Evolutionary conservation across 768 basidiomycete genomes (phyloP).

Genomic region (Xanthoconium stramineum): DNA sequence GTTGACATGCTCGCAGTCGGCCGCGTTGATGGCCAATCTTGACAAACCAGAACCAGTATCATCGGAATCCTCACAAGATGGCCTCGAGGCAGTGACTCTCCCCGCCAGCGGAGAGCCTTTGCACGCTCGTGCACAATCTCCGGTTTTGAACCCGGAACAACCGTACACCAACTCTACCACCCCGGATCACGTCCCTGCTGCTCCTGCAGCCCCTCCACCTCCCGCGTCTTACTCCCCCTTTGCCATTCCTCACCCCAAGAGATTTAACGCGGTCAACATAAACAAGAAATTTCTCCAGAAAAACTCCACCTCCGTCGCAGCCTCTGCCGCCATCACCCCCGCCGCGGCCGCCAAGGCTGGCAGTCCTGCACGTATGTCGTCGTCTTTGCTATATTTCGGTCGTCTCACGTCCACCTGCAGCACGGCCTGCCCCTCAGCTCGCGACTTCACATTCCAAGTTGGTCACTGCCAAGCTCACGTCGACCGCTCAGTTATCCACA

Average conservation of each 20-base stretch:
- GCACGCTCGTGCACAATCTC: conserved; percentile 17
- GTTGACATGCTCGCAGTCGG: conserved; percentile 19
- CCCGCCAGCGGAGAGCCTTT: neutral
- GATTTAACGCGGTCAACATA: conserved; percentile 86
- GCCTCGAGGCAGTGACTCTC: conserved; percentile 4
- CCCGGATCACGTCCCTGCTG: conserved; percentile 17
- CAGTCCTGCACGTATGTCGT: conserved; percentile 49
- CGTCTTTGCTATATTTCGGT: neutral
- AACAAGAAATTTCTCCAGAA: conserved; percentile 97
- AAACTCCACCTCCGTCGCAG: conserved; percentile 56
- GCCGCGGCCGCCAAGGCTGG: conserved; percentile 45
- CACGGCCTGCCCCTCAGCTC: conserved; percentile 54
- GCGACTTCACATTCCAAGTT: conserved; percentile 71
- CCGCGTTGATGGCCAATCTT: conserved; percentile 78
- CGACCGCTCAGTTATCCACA: conserved; percentile 53
- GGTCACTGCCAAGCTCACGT: conserved; percentile 84
- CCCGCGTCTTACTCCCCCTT: conserved; percentile 21
- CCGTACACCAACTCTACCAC: conserved; percentile 8
- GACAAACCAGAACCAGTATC: conserved; percentile 38
- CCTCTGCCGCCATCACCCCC: conserved; percentile 42
- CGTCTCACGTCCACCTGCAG: conserved; percentile 34
- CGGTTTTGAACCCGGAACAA: conserved; percentile 11
- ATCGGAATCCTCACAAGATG: conserved; percentile 29
- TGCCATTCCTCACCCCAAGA: conserved; percentile 62
- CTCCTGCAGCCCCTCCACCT: neutral